Conservation (phyloP, 176 grass and related monocot genomes). For the Aegilops speltoides region DNA sequence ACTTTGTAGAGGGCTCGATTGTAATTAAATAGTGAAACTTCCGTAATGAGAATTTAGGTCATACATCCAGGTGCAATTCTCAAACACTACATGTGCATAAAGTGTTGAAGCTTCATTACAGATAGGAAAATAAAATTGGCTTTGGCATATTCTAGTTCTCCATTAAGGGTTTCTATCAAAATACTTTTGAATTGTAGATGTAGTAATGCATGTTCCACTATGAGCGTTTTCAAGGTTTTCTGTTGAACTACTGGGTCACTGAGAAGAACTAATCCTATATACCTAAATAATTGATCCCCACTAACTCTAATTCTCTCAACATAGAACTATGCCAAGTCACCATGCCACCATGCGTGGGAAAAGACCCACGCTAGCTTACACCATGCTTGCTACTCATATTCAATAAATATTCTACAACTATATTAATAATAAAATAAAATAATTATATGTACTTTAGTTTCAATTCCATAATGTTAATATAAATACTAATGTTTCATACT, state of each 20-base stretch:
- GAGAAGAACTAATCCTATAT: not conserved
- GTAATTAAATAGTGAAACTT: not conserved
- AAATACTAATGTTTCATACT: too few species aligned
- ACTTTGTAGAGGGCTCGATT: not conserved
- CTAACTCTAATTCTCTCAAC: too few species aligned
- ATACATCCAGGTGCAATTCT: not conserved
- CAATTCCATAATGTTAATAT: too few species aligned
- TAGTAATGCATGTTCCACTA: slow-evolving; percentile 23
- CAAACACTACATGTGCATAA: not conserved
- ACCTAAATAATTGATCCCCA: too few species aligned
- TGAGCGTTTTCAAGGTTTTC: not conserved
- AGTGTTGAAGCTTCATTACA: not conserved
- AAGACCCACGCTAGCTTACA: too few species aligned
- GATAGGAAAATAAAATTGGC: not conserved
- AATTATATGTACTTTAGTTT: too few species aligned
- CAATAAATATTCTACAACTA: too few species aligned
- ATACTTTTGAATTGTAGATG: not conserved
- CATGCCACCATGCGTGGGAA: too few species aligned
- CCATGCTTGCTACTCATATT: too few species aligned
- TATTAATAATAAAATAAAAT: too few species aligned
- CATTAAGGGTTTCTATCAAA: not conserved
- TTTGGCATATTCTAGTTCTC: not conserved
- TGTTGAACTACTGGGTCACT: slow-evolving; percentile 12
- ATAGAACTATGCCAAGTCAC: too few species aligned
- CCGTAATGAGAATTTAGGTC: not conserved